Percentiles rank a stretch among this genome's conserved stretches.
Conservation (phyloP, 1,284 basidiomycete genomes). For the Cystobasidium pallidum region DNA sequence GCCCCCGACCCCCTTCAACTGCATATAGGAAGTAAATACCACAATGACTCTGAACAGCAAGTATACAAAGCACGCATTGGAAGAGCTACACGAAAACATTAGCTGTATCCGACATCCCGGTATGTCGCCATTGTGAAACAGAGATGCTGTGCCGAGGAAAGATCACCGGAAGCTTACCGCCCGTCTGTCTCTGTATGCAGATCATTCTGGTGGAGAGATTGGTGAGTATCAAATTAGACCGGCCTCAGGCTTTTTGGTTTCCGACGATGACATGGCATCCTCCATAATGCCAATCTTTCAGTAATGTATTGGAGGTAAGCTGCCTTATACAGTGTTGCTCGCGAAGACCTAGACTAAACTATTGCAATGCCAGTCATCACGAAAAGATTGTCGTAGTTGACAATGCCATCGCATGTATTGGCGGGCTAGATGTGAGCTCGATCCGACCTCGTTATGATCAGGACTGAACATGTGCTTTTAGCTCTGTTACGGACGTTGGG, state of each 20-base stretch:
- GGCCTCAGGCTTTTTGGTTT: no score
- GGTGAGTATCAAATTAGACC: no score
- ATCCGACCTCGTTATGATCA: constrained; percentile 62
- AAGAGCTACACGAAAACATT: constrained; percentile 82
- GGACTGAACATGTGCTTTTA: constrained; percentile 57
- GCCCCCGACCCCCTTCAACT: no score
- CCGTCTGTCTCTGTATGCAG: neutral
- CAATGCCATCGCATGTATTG: constrained; percentile 60
- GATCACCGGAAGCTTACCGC: neutral
- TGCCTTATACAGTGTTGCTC: no score
- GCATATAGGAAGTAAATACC: constrained; percentile 65
- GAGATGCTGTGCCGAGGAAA: no score
- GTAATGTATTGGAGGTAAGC: constrained; percentile 36
- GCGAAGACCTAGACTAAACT: neutral
- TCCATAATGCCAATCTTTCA: neutral
- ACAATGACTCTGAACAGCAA: constrained; percentile 75
- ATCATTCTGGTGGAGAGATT: constrained; percentile 26
- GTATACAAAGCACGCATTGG: constrained; percentile 67
- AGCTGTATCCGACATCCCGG: constrained; percentile 65
- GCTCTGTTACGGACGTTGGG: constrained; percentile 93
- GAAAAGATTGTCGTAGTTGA: constrained; percentile 70
- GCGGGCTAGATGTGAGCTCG: constrained; percentile 47
- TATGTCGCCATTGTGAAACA: constrained; percentile 58
- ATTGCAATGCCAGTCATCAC: constrained; percentile 55
- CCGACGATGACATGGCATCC: neutral